A percentile compares a stretch with the other conserved stretches of the same genome.
These are phyloP conservation scores for Radiomyces spectabilis DNA, from an alignment of 192 early-diverging fungal species.

Conservation along the genomic window DNA sequence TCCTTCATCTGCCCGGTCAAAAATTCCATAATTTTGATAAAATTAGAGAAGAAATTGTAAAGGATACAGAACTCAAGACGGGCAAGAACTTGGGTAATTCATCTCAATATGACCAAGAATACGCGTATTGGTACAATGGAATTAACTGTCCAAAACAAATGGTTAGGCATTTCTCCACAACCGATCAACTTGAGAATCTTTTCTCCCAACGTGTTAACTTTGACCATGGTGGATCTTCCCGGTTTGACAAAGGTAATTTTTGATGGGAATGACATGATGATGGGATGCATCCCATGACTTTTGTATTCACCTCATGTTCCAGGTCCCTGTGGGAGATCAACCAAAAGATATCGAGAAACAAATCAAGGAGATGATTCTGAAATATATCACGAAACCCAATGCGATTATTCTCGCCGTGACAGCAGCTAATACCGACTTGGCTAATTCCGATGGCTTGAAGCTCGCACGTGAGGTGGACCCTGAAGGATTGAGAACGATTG, in stretches of 20 bases:
- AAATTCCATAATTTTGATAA: conserved; percentile 96
- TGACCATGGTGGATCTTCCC: conserved; percentile 98
- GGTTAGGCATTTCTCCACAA: conserved; percentile 77
- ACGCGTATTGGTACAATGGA: no score
- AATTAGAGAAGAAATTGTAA: conserved; percentile 93
- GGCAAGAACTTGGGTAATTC: conserved; percentile 60
- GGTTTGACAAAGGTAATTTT: conserved; percentile 90
- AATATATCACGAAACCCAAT: conserved; percentile 96
- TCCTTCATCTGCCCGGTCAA: conserved; percentile 94
- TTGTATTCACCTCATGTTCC: neutral
- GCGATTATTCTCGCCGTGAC: conserved; percentile 98
- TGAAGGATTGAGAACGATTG: conserved; percentile 96
- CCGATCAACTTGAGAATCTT: conserved; percentile 98
- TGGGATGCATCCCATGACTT: no score
- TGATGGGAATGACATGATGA: no score
- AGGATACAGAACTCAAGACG: conserved; percentile 87
- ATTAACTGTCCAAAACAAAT: neutral
- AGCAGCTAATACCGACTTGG: conserved; percentile 96
- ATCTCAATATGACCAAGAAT: neutral
- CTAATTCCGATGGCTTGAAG: conserved; percentile 99
- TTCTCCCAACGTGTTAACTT: conserved; percentile 96
- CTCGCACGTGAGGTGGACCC: conserved; percentile 98
- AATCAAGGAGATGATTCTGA: conserved; percentile 97
- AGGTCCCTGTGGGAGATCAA: conserved; percentile 97
- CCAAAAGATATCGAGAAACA: conserved; percentile 98